These are phyloP conservation scores for Serpula lacrymans DNA, from an alignment of 768 basidiomycete species.

Conservation along the genomic window DNA sequence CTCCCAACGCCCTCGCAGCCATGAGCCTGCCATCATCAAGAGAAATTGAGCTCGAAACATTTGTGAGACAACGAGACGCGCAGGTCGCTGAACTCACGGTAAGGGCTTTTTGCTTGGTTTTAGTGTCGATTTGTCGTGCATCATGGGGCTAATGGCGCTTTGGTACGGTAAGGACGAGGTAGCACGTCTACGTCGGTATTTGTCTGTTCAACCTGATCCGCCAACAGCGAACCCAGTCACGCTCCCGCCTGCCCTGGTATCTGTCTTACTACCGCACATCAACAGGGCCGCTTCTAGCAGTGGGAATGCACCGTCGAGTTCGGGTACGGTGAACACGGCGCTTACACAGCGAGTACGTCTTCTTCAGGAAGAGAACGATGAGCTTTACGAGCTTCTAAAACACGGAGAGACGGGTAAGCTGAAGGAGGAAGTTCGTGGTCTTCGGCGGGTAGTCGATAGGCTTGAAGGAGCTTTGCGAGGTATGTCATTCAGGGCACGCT, in stretches of 20 bases:
- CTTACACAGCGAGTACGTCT: constrained; percentile 69
- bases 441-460: constrained; percentile 63
- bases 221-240: constrained; percentile 61
- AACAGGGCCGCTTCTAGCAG: constrained; percentile 34
- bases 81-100: constrained; percentile 73
- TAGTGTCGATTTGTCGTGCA: constrained; percentile 17
- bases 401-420: constrained; percentile 74
- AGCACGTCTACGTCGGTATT: constrained; percentile 60
- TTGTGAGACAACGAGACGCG: constrained; percentile 71
- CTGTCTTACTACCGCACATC: constrained; percentile 68
- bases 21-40: constrained; percentile 74
- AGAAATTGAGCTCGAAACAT: constrained; percentile 78
- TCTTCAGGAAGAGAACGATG: constrained; percentile 86
- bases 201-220: constrained; percentile 56
- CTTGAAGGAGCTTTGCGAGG: constrained; percentile 78
- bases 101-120: constrained; percentile 30
- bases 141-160: constrained; percentile 14
- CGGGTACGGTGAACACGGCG: constrained; percentile 65
- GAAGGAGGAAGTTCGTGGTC: constrained; percentile 75
- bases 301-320: constrained; percentile 30
- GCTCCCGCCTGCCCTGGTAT: constrained; percentile 67
- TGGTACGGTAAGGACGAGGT: constrained; percentile 61
- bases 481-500: constrained; percentile 26
- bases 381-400: constrained; percentile 73
- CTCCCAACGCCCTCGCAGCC: constrained; percentile 14